A percentile compares a stretch with the other conserved stretches of the same genome.
Conservation (phyloP, 345 rosid genomes). For the Euphorbia pulcherrima region DNA sequence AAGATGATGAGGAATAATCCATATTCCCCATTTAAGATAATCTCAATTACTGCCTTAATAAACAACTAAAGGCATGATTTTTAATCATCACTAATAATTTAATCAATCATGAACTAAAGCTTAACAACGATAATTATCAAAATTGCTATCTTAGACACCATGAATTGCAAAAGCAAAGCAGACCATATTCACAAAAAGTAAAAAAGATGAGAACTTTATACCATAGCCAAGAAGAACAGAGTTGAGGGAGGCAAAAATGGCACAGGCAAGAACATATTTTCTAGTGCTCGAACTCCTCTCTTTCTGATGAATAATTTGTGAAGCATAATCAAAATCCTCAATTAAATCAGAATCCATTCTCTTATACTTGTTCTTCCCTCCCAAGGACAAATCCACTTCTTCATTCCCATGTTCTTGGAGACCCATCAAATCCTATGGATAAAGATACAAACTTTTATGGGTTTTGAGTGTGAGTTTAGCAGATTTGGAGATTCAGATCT, state of each 20-base stretch:
- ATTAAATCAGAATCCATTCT: constrained; percentile 58
- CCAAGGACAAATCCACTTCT: constrained; percentile 39
- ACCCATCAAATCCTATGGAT: constrained; percentile 37
- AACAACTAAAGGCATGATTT: not conserved
- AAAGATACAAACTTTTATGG: not conserved
- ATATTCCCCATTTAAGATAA: not conserved
- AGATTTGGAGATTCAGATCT: constrained; percentile 11
- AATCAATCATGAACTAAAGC: not conserved
- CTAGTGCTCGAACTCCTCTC: constrained; percentile 6
- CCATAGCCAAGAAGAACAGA: constrained; percentile 93
- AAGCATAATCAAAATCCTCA: constrained; percentile 16
- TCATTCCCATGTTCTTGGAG: constrained; percentile 49
- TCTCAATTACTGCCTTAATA: not conserved
- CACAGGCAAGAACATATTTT: constrained; percentile 57
- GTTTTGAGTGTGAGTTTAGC: not conserved
- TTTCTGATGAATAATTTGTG: constrained; percentile 16
- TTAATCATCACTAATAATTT: not conserved
- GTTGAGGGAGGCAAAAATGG: constrained; percentile 80
- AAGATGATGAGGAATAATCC: not conserved
- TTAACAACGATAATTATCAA: no score
- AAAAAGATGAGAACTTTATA: constrained; percentile 19
- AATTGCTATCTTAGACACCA: not conserved
- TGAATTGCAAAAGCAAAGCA: not conserved
- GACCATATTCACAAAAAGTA: not conserved
- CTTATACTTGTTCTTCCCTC: constrained; percentile 64